Conservation (phyloP, 306 rosid genomes). For the Rosa rugosa region DNA sequence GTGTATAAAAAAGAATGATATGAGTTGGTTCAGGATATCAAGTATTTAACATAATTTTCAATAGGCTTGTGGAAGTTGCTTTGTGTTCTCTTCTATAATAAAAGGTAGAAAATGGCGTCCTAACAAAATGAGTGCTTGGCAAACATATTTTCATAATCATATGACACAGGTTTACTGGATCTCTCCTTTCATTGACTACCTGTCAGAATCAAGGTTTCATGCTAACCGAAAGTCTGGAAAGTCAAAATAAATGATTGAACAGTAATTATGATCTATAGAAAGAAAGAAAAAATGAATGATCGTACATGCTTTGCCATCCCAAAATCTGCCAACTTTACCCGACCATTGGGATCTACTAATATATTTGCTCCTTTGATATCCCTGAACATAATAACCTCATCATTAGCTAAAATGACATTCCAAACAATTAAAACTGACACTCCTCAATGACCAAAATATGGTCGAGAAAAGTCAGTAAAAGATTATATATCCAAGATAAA, state of each 20-base stretch:
- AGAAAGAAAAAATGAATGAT: not conserved
- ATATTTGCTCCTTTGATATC: constrained; percentile 99
- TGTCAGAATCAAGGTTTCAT: not conserved
- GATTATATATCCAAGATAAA: not conserved
- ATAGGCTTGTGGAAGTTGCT: not conserved
- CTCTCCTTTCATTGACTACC: not conserved
- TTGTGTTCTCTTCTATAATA: not conserved
- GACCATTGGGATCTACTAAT: constrained; percentile 82
- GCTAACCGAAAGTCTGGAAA: not conserved
- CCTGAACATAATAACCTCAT: constrained; percentile 41
- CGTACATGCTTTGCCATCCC: constrained; percentile 87
- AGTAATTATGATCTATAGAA: not conserved
- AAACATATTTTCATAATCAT: not conserved
- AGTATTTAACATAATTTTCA: not conserved
- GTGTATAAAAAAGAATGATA: not conserved
- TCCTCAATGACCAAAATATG: constrained; percentile 12
- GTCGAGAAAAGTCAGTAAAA: not conserved
- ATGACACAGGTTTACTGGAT: not conserved
- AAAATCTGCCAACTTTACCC: constrained; percentile 92
- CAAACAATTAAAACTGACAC: not conserved
- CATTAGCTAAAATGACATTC: constrained; percentile 12
- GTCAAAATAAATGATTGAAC: not conserved
- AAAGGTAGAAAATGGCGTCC: not conserved
- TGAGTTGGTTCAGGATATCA: not conserved
- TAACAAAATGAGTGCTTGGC: too few relatives aligned